Conservation (phyloP, 2,329 filamentous ascomycete species). For the Sarocladium oryzae region DNA sequence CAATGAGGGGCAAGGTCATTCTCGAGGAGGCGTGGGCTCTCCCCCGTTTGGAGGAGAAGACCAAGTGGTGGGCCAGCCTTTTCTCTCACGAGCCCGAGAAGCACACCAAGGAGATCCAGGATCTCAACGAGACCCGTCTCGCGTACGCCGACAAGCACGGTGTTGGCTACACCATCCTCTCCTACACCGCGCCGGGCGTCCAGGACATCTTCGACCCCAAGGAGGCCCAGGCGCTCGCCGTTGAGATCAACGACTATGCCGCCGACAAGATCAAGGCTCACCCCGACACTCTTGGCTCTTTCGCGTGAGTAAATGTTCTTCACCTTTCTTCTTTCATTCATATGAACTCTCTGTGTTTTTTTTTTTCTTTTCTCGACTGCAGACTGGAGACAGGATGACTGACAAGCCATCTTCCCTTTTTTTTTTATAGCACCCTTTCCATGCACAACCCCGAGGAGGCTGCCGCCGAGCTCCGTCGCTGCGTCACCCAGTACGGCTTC, state of each 20-base stretch:
- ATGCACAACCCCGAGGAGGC: slow-evolving; percentile 49
- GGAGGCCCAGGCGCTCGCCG: slow-evolving; percentile 34
- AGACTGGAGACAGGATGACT: too few species aligned
- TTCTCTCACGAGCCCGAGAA: slow-evolving; percentile 54
- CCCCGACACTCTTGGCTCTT: slow-evolving; percentile 38
- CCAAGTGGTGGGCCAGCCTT: slow-evolving; percentile 53
- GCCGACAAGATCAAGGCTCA: slow-evolving; percentile 29
- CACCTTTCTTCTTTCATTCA: background rate
- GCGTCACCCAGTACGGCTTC: slow-evolving; percentile 53
- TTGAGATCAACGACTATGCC: slow-evolving; percentile 36
- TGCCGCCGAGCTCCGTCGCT: slow-evolving; percentile 42
- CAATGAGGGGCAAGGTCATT: slow-evolving; percentile 45
- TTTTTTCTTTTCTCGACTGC: too few species aligned
- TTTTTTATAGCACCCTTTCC: slow-evolving; percentile 36
- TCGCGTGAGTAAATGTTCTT: slow-evolving; percentile 27
- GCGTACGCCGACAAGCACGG: slow-evolving; percentile 38
- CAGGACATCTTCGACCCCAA: slow-evolving; percentile 37
- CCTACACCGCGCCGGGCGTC: slow-evolving; percentile 41
- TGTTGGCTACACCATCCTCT: slow-evolving; percentile 42
- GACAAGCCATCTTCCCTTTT: too few species aligned
- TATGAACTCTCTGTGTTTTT: too few species aligned
- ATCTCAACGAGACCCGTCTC: slow-evolving; percentile 33
- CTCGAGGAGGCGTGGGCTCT: slow-evolving; percentile 58
- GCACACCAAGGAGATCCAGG: slow-evolving; percentile 48
- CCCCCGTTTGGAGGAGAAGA: slow-evolving; percentile 51